Percentiles rank a stretch among this genome's conserved stretches.
phyloP scores from a whole-genome alignment of 179 eudicot species.

The Spinacia oleracea region DNA sequence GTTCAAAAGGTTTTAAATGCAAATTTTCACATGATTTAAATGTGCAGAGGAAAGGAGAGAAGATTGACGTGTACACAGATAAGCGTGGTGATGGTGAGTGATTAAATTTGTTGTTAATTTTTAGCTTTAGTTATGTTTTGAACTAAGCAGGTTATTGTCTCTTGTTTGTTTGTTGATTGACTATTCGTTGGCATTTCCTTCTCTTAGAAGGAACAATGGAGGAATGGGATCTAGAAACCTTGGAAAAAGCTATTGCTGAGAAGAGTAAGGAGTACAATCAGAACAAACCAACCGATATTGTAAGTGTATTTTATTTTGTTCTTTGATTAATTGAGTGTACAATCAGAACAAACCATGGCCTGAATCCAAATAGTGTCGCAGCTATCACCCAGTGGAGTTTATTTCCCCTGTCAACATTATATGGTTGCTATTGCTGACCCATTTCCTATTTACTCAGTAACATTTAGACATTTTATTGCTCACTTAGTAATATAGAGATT shows the following conservation, averaged over 20 bases:
- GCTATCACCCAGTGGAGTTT: not conserved
- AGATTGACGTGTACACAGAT: slow-evolving; percentile 86
- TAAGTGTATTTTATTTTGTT: slow-evolving; percentile 36
- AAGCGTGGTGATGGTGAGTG: slow-evolving; percentile 78
- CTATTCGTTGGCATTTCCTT: not conserved
- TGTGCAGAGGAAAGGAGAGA: slow-evolving; percentile 96
- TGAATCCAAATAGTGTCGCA: not conserved
- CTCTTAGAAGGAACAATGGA: slow-evolving; percentile 71
- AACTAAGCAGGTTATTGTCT: not conserved
- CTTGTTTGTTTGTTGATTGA: not conserved
- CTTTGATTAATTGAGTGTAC: not conserved
- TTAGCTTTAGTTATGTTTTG: not conserved
- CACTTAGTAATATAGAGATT: not conserved
- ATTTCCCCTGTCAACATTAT: not conserved
- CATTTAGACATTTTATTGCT: not conserved
- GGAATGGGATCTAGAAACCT: slow-evolving; percentile 91
- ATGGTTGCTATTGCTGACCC: not conserved
- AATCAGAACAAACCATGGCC: no score
- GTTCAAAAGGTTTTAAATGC: slow-evolving; percentile 96
- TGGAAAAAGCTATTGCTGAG: slow-evolving; percentile 84
- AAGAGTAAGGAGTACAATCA: slow-evolving; percentile 89
- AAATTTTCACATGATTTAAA: slow-evolving; percentile 96
- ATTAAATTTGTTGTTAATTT: not conserved
- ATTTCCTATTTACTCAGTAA: not conserved
- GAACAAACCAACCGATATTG: slow-evolving; percentile 95